A percentile compares a stretch with the other conserved stretches of the same genome.
These are phyloP conservation scores for Dactylellina drechsleri DNA, from an alignment of 2,329 filamentous ascomycete species.

Conservation along the genomic window DNA sequence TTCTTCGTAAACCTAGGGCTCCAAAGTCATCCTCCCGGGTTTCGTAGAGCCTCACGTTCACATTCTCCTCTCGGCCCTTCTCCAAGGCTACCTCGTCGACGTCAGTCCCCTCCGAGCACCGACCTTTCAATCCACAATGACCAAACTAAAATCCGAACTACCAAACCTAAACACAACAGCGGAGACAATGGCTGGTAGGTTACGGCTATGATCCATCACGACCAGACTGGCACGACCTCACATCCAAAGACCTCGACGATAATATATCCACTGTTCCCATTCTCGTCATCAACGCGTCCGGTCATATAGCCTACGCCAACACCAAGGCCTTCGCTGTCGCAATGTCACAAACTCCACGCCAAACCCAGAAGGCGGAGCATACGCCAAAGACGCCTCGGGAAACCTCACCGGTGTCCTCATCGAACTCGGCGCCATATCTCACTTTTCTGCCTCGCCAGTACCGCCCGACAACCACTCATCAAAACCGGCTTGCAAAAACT, in stretches of 20 bases:
- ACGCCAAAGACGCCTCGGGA: slow-evolving; percentile 29
- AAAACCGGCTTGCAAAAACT: slow-evolving; percentile 13
- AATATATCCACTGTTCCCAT: slow-evolving; percentile 37
- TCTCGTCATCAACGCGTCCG: slow-evolving; percentile 38
- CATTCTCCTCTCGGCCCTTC: slow-evolving; percentile 36
- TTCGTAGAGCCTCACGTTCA: slow-evolving; percentile 52
- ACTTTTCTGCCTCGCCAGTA: slow-evolving; percentile 8
- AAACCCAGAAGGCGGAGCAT: slow-evolving; percentile 34
- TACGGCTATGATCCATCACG: slow-evolving; percentile 49
- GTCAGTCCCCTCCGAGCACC: slow-evolving; percentile 40
- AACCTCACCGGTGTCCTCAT: slow-evolving; percentile 44
- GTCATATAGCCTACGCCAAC: slow-evolving; percentile 47
- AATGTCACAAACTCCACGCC: slow-evolving; percentile 27
- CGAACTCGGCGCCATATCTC: slow-evolving; percentile 32
- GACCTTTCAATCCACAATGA: slow-evolving; percentile 22
- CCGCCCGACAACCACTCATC: background rate
- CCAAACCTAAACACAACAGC: slow-evolving; percentile 4
- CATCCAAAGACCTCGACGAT: slow-evolving; percentile 23
- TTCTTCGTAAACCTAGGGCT: slow-evolving; percentile 16
- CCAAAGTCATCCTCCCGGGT: slow-evolving; percentile 36
- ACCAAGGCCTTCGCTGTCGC: slow-evolving; percentile 25
- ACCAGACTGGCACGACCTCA: slow-evolving; percentile 36
- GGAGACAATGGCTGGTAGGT: slow-evolving; percentile 37
- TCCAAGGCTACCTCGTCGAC: slow-evolving; percentile 43
- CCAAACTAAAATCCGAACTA: slow-evolving; percentile 15